Evolutionary conservation across 2,329 filamentous ascomycete species (phyloP).

Genomic region (Aspergillus vadensis): DNA sequence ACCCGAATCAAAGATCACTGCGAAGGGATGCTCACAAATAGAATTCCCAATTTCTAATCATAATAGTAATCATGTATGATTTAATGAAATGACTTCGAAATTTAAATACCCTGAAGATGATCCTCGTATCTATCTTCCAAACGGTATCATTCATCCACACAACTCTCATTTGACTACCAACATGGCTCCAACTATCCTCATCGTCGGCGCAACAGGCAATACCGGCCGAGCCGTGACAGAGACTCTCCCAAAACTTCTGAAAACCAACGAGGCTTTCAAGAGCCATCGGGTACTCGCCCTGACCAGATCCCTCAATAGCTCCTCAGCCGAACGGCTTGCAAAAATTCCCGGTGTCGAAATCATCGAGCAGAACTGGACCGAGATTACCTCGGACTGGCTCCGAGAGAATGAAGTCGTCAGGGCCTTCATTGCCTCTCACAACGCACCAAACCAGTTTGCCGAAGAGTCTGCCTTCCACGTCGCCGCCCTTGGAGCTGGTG

Average conservation of each 20-base stretch:
- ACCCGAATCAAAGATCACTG: no score
- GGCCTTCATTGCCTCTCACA: constrained; percentile 46
- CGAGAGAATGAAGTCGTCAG: constrained; percentile 37
- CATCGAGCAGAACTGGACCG: constrained; percentile 39
- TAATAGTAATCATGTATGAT: no score
- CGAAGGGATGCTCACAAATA: no score
- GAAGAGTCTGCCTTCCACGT: constrained; percentile 45
- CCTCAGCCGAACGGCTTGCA: constrained; percentile 30
- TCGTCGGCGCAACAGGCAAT: constrained; percentile 45
- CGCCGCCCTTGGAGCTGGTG: constrained; percentile 37
- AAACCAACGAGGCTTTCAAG: constrained; percentile 17
- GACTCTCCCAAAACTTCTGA: constrained; percentile 29
- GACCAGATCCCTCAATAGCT: constrained; percentile 31
- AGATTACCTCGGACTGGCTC: constrained; percentile 47
- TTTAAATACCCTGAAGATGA: no score
- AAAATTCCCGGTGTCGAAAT: constrained; percentile 39
- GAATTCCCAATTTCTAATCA: no score
- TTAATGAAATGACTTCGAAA: no score
- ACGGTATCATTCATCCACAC: no score
- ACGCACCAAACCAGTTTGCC: constrained; percentile 41
- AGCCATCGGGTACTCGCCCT: constrained; percentile 34
- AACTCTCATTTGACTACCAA: not conserved
- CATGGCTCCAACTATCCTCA: constrained; percentile 41
- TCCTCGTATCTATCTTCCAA: no score
- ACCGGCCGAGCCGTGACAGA: constrained; percentile 35